Conservation (phyloP, 2,329 filamentous ascomycete genomes). For the Fusarium nelsonii region DNA sequence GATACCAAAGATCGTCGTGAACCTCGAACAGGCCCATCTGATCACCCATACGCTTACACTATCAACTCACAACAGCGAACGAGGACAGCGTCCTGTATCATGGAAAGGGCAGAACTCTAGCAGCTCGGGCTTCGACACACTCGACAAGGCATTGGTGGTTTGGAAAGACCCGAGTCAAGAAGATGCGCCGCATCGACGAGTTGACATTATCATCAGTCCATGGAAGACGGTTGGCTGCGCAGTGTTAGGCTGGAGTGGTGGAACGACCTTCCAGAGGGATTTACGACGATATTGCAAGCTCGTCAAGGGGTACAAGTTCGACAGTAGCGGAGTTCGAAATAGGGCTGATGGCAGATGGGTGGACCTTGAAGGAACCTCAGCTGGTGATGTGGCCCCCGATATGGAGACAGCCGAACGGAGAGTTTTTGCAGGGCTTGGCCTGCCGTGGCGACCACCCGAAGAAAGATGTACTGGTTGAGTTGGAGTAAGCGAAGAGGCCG, state of each 20-base stretch:
- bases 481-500: background rate
- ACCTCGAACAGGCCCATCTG: constrained; percentile 75
- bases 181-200: constrained; percentile 74
- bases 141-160: constrained; percentile 93
- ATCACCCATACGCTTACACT: constrained; percentile 86
- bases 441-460: constrained; percentile 74
- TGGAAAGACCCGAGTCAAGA: constrained; percentile 71
- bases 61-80: constrained; percentile 75
- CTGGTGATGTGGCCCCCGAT: constrained; percentile 63
- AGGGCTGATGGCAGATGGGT: constrained; percentile 74
- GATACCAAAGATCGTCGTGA: constrained; percentile 76
- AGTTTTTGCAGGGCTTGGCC: constrained; percentile 81
- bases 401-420: constrained; percentile 81
- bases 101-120: constrained; percentile 61
- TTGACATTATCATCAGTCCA: constrained; percentile 91
- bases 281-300: constrained; percentile 83
- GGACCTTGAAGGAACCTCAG: constrained; percentile 71
- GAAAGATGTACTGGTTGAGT: constrained; percentile 77
- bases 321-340: constrained; percentile 86
- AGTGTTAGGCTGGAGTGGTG: constrained; percentile 88
- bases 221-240: constrained; percentile 93
- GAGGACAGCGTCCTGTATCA: constrained; percentile 72
- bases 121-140: constrained; percentile 80
- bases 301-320: constrained; percentile 82
- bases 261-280: constrained; percentile 90